Conservation (phyloP, 495 filamentous ascomycete species). For the Aspergillus sclerotiicarbonarius region DNA sequence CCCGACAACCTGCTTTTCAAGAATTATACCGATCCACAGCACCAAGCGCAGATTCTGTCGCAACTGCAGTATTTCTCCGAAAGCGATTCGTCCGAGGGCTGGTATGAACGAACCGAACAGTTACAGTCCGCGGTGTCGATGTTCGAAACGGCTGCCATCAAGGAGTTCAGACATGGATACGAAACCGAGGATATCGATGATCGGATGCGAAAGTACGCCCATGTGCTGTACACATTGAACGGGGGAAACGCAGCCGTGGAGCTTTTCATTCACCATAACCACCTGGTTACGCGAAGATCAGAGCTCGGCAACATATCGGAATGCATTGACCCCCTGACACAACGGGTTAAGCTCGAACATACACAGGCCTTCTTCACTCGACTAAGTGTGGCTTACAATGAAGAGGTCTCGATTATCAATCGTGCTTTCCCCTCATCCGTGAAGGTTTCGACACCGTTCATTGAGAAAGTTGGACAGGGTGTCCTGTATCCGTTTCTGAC, state of each 20-base stretch:
- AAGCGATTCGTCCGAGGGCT: conserved; percentile 76
- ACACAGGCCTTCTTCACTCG: conserved; percentile 78
- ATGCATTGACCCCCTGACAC: conserved; percentile 66
- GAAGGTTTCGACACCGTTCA: conserved; percentile 70
- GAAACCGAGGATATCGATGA: conserved; percentile 88
- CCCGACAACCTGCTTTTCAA: conserved; percentile 81
- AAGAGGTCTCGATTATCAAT: conserved; percentile 80
- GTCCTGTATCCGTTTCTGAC: conserved; percentile 85
- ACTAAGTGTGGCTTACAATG: conserved; percentile 71
- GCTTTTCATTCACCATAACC: conserved; percentile 82
- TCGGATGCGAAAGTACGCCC: conserved; percentile 82
- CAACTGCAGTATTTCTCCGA: conserved; percentile 75
- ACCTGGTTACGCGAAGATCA: conserved; percentile 70
- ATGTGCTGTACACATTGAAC: conserved; percentile 79
- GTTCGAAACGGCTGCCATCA: conserved; percentile 86
- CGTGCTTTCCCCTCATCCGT: conserved; percentile 78
- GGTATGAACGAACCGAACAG: conserved; percentile 64
- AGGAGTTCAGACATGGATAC: conserved; percentile 89
- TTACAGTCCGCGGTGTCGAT: conserved; percentile 72
- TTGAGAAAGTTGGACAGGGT: conserved; percentile 80
- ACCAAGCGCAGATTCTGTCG: conserved; percentile 83
- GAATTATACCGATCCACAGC: conserved; percentile 79
- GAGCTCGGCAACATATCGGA: conserved; percentile 75
- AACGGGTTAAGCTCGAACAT: conserved; percentile 66
- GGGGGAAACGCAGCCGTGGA: conserved; percentile 76